Conservation (phyloP, 192 early-diverging fungal genomes). For the Chytriomyces sp. region DNA sequence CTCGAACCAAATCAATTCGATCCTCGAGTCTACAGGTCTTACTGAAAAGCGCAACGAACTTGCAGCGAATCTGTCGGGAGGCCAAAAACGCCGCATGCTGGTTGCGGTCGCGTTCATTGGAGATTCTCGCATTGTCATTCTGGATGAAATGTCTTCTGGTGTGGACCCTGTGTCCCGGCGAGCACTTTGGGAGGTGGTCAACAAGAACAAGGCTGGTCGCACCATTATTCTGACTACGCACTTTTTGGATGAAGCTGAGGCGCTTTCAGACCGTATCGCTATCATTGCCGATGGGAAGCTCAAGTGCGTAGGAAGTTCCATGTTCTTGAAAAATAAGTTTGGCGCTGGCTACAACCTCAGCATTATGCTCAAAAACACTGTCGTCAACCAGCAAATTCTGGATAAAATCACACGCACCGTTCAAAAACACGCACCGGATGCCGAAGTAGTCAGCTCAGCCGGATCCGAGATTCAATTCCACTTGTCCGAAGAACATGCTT, state of each 20-base stretch:
- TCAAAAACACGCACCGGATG: slow-evolving; percentile 33
- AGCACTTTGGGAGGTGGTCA: slow-evolving; percentile 63
- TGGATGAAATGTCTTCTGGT: slow-evolving; percentile 69
- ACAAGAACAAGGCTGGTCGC: slow-evolving; percentile 50
- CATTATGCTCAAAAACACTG: slow-evolving; percentile 12
- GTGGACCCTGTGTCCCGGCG: slow-evolving; percentile 60
- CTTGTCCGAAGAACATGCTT: background rate
- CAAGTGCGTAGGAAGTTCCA: slow-evolving; percentile 54
- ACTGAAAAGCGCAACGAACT: slow-evolving; percentile 47
- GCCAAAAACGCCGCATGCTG: slow-evolving; percentile 59
- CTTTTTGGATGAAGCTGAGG: slow-evolving; percentile 71
- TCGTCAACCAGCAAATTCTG: background rate
- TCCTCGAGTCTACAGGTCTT: slow-evolving; percentile 21
- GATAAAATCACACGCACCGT: slow-evolving; percentile 32
- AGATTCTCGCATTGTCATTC: slow-evolving; percentile 43
- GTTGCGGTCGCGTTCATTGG: slow-evolving; percentile 62
- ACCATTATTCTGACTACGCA: slow-evolving; percentile 68
- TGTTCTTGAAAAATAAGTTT: slow-evolving; percentile 64
- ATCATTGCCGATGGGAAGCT: slow-evolving; percentile 59
- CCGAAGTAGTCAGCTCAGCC: background rate
- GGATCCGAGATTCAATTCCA: slow-evolving; percentile 20
- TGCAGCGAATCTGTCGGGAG: slow-evolving; percentile 52
- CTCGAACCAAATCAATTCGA: slow-evolving; percentile 27
- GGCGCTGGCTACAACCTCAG: slow-evolving; percentile 62
- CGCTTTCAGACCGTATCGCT: slow-evolving; percentile 52